Evolutionary conservation across 1,284 basidiomycete species (phyloP), one percentile per base, ranked within the genome.

Genomic region (Chalciporus sp.): DNA sequence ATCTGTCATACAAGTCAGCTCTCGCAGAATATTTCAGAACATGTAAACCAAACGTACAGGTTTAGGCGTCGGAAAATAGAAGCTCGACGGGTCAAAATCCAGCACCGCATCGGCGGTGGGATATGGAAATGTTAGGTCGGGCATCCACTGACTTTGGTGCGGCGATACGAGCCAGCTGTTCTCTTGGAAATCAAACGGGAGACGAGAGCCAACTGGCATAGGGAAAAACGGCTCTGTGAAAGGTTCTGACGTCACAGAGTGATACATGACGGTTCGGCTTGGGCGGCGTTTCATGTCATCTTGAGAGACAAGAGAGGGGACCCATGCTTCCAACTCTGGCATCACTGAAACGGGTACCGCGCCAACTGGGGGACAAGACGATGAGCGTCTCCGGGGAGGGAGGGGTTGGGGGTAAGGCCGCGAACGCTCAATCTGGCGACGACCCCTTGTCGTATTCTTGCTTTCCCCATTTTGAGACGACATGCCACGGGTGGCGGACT

Each of bases 271-370:
- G 1, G 69, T 53, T 17, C 62, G 66, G 57, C 70, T 74, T 6
- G 74, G 74, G 27, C 71, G 71, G 47, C 72, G 73, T 39, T 63
- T 62, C n/a, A 74, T 67, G 53, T 77, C 74, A 43, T 78, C 76
- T 48, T 67, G 68, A 3, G 67, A 64, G 42, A 60, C 64, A 16
- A 66, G 55, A 17, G 61, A 41, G 2, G 63, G 56, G 10, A 52
- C 35, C 59, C 60, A 66, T 17, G 56, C 47, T 2, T 63, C 53
- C 17, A 58, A 41, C 4, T 55, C 57, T 37, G 55, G 42, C 39
- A 60, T 55, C 4, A 60, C 56, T 2, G 58, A 53, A 14, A 73
- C 63, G 5, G 68, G 64, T 7, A 66, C 50, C 1, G 74, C 63
- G 1, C 71, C 74, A 4, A 64, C 61, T 1, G 74, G 74, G 19